phyloP scores from a whole-genome alignment of 768 basidiomycete species.

The Nidularia pulvinata region DNA sequence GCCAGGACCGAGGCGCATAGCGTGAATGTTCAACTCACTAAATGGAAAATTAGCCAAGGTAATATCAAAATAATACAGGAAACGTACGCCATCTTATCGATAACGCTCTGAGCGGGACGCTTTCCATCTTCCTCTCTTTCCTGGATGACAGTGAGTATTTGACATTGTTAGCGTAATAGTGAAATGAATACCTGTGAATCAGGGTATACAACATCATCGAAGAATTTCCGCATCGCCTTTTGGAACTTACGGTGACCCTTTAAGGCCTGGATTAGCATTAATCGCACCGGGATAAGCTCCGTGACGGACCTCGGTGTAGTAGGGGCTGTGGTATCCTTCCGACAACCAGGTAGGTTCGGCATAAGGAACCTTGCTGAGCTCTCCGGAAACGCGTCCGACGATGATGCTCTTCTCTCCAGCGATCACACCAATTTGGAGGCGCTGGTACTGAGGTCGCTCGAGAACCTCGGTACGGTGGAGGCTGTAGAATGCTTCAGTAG shows the following conservation, averaged over 20 bases:
- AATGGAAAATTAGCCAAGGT: too few species aligned
- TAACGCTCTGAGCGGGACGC: slow-evolving; percentile 73
- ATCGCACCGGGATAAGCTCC: neutral
- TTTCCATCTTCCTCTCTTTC: slow-evolving; percentile 87
- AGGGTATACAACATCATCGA: slow-evolving; percentile 65
- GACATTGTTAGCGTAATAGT: neutral
- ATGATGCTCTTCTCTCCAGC: slow-evolving; percentile 24
- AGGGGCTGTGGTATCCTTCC: slow-evolving; percentile 26
- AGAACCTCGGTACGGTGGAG: slow-evolving; percentile 29
- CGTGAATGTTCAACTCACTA: slow-evolving; percentile 72
- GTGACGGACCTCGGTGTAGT: slow-evolving; percentile 19
- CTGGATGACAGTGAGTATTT: slow-evolving; percentile 16
- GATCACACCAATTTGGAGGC: slow-evolving; percentile 26
- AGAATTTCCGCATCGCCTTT: slow-evolving; percentile 63
- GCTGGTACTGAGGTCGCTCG: slow-evolving; percentile 24
- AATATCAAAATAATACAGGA: slow-evolving; percentile 21
- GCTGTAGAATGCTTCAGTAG: slow-evolving; percentile 27
- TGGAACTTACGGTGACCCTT: slow-evolving; percentile 64
- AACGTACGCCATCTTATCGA: slow-evolving; percentile 86
- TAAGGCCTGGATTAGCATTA: neutral
- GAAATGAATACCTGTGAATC: slow-evolving; percentile 25
- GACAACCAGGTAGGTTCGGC: slow-evolving; percentile 30
- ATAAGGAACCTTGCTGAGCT: slow-evolving; percentile 28
- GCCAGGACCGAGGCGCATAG: slow-evolving; percentile 95
- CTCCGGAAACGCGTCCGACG: slow-evolving; percentile 20